Conservation (phyloP, 2,329 filamentous ascomycete genomes). For the Botryotinia calthae region DNA sequence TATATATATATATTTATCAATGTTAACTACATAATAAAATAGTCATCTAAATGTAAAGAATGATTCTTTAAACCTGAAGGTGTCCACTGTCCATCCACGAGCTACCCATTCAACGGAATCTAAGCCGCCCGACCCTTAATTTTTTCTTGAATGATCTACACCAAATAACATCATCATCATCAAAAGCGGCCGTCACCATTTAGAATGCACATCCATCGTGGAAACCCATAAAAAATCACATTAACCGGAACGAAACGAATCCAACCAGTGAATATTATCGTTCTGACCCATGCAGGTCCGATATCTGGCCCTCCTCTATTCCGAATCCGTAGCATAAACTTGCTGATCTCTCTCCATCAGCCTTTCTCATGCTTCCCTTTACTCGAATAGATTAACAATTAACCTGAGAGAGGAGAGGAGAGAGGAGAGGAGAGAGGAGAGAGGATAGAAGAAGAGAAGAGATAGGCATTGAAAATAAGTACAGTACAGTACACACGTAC, state of each 20-base stretch:
- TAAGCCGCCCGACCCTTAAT: not conserved
- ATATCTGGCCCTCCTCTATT: not conserved
- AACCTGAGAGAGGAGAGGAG: not conserved
- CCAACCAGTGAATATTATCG: not conserved
- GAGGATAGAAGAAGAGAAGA: not conserved
- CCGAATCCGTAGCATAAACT: not conserved
- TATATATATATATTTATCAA: too few relatives aligned
- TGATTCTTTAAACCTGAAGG: not conserved
- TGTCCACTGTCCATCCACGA: not conserved
- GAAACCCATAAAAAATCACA: not conserved
- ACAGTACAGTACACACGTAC: not conserved
- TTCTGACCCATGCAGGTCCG: not conserved
- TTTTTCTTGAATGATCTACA: not conserved
- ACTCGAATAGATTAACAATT: not conserved
- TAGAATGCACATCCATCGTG: not conserved
- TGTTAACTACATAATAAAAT: too few relatives aligned
- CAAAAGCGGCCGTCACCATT: not conserved
- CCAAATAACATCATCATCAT: constrained; percentile 4
- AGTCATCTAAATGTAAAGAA: too few relatives aligned
- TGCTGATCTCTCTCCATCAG: not conserved
- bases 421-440: not conserved
- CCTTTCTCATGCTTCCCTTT: not conserved
- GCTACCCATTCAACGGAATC: not conserved
- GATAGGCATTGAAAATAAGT: not conserved
- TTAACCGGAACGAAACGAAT: not conserved